These are phyloP conservation scores for Dryadomyces sulphureus DNA, from an alignment of 2,329 filamentous ascomycete genomes.

Conservation along the genomic window DNA sequence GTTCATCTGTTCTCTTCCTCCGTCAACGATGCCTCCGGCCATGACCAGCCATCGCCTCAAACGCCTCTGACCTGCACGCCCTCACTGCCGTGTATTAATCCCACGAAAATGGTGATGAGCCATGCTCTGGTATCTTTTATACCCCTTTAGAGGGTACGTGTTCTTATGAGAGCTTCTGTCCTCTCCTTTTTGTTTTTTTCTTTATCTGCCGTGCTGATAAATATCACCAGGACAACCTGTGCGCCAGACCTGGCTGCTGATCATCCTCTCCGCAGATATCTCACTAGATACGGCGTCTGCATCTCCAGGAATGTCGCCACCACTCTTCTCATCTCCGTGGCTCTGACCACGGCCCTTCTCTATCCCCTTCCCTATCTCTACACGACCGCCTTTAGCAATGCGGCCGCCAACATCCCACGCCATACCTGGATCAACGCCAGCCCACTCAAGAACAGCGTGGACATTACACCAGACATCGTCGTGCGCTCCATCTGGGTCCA, in stretches of 20 bases:
- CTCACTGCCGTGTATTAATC: too few relatives aligned
- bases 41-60: not conserved
- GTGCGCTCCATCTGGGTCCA: slow-evolving; percentile 76
- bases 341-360: slow-evolving; percentile 52
- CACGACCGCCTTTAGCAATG: slow-evolving; percentile 55
- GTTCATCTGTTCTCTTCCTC: too few relatives aligned
- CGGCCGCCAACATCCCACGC: slow-evolving; percentile 56
- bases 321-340: slow-evolving; percentile 60
- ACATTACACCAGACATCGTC: slow-evolving; percentile 50
- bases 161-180: slow-evolving; percentile 33
- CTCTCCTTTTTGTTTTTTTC: not conserved
- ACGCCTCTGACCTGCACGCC: not conserved
- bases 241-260: slow-evolving; percentile 48
- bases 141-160: slow-evolving; percentile 64
- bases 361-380: slow-evolving; percentile 67
- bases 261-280: slow-evolving; percentile 49
- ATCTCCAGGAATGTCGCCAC: slow-evolving; percentile 60
- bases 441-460: slow-evolving; percentile 35
- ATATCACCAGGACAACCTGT: slow-evolving; percentile 68
- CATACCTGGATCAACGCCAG: slow-evolving; percentile 71
- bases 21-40: not conserved
- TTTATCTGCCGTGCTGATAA: too few relatives aligned
- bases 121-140: slow-evolving; percentile 68
- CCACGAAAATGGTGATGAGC: slow-evolving; percentile 3
- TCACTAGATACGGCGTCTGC: slow-evolving; percentile 55